Percentiles rank a stretch among this genome's conserved stretches.
These are phyloP conservation scores for Porphyrellus cyaneotinctus DNA, from an alignment of 768 basidiomycete genomes.

Conservation along the genomic window DNA sequence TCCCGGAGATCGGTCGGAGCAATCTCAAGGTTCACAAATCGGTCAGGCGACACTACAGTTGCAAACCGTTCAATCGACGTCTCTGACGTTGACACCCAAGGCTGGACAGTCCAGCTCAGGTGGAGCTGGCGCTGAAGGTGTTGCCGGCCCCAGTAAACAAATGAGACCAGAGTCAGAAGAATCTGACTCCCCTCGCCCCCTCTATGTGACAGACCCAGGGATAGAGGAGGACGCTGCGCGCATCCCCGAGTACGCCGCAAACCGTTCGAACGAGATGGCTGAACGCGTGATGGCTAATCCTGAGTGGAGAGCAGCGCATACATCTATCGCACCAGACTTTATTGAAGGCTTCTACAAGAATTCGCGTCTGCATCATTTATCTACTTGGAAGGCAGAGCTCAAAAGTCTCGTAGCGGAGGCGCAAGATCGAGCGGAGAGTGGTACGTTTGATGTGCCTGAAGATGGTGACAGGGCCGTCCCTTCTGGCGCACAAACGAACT, in stretches of 20 bases:
- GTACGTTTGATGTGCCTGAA: slow-evolving; percentile 9
- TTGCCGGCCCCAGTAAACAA: slow-evolving; percentile 1
- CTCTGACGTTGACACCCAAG: not conserved
- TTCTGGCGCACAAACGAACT: not conserved
- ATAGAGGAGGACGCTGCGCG: slow-evolving; percentile 41
- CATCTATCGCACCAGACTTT: slow-evolving; percentile 81
- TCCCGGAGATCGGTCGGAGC: slow-evolving; percentile 45
- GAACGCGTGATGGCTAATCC: slow-evolving; percentile 77
- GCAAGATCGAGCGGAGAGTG: slow-evolving; percentile 61
- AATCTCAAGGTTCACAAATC: slow-evolving; percentile 41
- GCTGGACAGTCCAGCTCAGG: not conserved
- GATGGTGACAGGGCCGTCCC: not conserved
- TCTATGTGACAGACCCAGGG: slow-evolving; percentile 41
- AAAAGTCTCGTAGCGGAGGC: slow-evolving; percentile 75
- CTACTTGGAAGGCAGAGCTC: slow-evolving; percentile 90
- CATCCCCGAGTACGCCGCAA: slow-evolving; percentile 63
- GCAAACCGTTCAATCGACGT: slow-evolving; percentile 2
- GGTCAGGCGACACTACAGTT: slow-evolving; percentile 18
- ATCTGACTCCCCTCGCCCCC: slow-evolving; percentile 16
- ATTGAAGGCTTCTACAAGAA: slow-evolving; percentile 82
- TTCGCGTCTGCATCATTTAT: slow-evolving; percentile 88
- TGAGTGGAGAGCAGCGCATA: slow-evolving; percentile 84
- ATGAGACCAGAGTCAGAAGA: not conserved
- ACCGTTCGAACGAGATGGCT: slow-evolving; percentile 67
- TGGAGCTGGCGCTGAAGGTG: not conserved